These are phyloP conservation scores for Apostasia shenzhenica DNA, from an alignment of 106 monocot species.

Conservation along the genomic window DNA sequence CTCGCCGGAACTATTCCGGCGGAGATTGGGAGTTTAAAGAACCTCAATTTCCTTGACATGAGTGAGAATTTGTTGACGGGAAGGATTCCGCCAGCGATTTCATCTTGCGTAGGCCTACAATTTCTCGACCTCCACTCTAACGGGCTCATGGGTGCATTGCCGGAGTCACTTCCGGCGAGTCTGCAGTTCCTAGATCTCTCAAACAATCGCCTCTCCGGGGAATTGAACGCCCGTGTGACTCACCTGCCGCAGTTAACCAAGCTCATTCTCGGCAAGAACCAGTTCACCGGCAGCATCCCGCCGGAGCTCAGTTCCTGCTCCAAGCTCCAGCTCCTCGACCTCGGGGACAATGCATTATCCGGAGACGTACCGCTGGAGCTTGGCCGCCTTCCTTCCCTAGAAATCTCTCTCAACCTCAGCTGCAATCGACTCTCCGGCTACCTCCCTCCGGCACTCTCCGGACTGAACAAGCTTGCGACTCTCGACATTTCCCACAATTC, in stretches of 20 bases:
- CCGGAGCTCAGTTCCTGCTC: conserved; percentile 45
- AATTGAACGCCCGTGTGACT: conserved; percentile 35
- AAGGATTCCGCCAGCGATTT: conserved; percentile 48
- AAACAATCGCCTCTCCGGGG: conserved; percentile 50
- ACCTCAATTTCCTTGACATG: conserved; percentile 78
- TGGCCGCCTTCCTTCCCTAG: conserved; percentile 60
- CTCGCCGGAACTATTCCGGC: conserved; percentile 57
- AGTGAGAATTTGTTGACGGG: conserved; percentile 59
- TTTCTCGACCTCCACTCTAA: conserved; percentile 93
- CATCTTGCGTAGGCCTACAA: conserved; percentile 47
- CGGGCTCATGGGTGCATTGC: conserved; percentile 40
- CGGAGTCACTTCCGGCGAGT: conserved; percentile 38
- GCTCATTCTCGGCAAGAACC: conserved; percentile 54
- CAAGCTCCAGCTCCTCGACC: conserved; percentile 76
- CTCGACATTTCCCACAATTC: conserved; percentile 83
- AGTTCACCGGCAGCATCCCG: conserved; percentile 58
- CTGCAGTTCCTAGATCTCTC: conserved; percentile 76
- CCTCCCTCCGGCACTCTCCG: conserved; percentile 46
- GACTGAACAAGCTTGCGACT: conserved; percentile 48
- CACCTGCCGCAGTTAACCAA: conserved; percentile 60
- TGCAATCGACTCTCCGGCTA: conserved; percentile 66
- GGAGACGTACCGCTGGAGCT: conserved; percentile 62
- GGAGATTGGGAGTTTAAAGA: conserved; percentile 62
- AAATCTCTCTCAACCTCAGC: conserved; percentile 88
- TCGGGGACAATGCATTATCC: conserved; percentile 65